A percentile compares a stretch with the other conserved stretches of the same genome.
These are phyloP conservation scores for Mycena albidolilacea DNA, from an alignment of 768 basidiomycete species.

Conservation along the genomic window DNA sequence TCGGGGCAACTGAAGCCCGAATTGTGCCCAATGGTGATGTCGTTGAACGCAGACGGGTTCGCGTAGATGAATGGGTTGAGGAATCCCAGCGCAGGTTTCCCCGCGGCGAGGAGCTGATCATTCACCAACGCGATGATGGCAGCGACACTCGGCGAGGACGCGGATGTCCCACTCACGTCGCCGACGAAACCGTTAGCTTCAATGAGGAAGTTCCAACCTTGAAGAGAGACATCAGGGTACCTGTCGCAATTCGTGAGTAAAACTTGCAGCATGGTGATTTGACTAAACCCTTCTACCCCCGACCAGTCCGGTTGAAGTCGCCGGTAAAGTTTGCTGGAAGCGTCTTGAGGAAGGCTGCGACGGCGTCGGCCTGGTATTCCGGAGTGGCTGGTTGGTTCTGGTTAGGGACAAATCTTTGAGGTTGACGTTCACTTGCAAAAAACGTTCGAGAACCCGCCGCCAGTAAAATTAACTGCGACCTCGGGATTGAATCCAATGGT, in stretches of 20 bases:
- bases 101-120: slow-evolving; percentile 52
- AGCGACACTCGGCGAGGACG: slow-evolving; percentile 59
- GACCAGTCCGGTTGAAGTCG: slow-evolving; percentile 37
- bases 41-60: slow-evolving; percentile 21
- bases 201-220: slow-evolving; percentile 32
- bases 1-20: slow-evolving; percentile 20
- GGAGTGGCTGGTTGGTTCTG: slow-evolving; percentile 40
- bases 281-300: slow-evolving; percentile 17
- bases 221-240: slow-evolving; percentile 38
- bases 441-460: slow-evolving; percentile 59
- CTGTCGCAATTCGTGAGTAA: too few species aligned
- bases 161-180: slow-evolving; percentile 58
- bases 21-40: slow-evolving; percentile 28
- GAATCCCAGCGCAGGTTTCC: slow-evolving; percentile 50
- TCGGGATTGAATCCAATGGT: slow-evolving; percentile 27
- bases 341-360: slow-evolving; percentile 45
- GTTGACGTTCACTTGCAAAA: slow-evolving; percentile 40
- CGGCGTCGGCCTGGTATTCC: slow-evolving; percentile 49
- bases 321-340: slow-evolving; percentile 35
- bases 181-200: slow-evolving; percentile 6
- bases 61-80: slow-evolving; percentile 24
- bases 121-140: slow-evolving; percentile 60
- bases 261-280: too few species aligned
- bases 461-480: slow-evolving; percentile 15
- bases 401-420: slow-evolving; percentile 12